Evolutionary conservation across 148 eudicot species (phyloP), one percentile per base, ranked within the genome.

Genomic region (Rhododendron williamsianum): DNA sequence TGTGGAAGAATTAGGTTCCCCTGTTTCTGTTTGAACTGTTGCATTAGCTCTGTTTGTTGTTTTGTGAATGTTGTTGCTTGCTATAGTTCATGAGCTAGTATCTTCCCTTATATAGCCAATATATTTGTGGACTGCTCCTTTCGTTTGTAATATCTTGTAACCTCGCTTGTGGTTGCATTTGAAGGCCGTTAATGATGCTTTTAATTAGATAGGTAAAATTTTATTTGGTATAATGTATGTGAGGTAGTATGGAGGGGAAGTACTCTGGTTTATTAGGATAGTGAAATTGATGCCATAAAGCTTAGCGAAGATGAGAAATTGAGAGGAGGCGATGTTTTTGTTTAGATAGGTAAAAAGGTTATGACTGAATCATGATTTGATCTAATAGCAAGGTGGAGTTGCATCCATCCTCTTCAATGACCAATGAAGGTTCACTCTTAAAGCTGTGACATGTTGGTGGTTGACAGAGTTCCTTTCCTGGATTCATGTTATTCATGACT

Each of bases 11-110:
- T 82, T 74, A 27, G 82, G 23, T 65, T 87, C 82, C 85, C 41
- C 86, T 85, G 87, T 78, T 86, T 65, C 10, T 63, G 52, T 52
- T 69, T 69, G 6, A 12, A 27, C 74, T 69, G 35, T 63, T 21
- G 83, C 74, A 4, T 84, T 54, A 80, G 63, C 41, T 85, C 65
- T 83, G 46, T 52, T 81, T 48, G 21, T 81, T n/a, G 21, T 74
- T 60, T 81, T 16, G 51, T 11, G 13, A 30, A 67, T 71, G 21
- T 36, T 76, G 65, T 79, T 87, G 80, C 71, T 79, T 80, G 65
- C 52, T 67, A 81, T 76, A 81, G 82, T 65, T 49, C 71, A 36
- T 81, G 4, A 16, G 78, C 19, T 78, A 13, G 35, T 45, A 52
- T 74, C 46, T 38, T 35, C n/a, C 36, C 76, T 72, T 72, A 11